Evolutionary conservation across 139 green algal species (phyloP).

Genomic region (Chlamydomonas schloesseri): DNA sequence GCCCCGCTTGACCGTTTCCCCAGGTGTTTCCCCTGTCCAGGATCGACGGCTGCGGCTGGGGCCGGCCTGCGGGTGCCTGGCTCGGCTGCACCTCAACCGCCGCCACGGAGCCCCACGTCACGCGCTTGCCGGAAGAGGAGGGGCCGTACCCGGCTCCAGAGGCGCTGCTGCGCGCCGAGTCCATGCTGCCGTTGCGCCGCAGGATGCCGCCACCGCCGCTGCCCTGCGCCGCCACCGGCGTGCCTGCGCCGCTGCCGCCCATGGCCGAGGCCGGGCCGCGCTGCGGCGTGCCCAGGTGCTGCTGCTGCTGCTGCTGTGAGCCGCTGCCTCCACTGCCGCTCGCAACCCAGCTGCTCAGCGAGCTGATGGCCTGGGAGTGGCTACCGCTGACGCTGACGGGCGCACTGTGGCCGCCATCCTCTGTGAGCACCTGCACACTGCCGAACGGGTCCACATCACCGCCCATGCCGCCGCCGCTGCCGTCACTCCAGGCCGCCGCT

Average conservation of each 20-base stretch:
- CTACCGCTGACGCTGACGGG: too few relatives aligned
- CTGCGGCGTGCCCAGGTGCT: neutral
- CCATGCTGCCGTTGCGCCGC: slow-evolving; percentile 10
- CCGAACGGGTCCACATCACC: too few relatives aligned
- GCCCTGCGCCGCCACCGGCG: neutral
- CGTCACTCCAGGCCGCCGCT: too few relatives aligned
- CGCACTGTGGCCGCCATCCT: too few relatives aligned
- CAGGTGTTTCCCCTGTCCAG: neutral
- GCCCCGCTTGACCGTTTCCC: too few relatives aligned
- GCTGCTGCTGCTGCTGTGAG: neutral
- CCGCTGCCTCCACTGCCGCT: neutral
- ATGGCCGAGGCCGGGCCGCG: neutral
- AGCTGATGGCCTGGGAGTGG: neutral
- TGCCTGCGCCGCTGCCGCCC: neutral
- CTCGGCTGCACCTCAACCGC: too few relatives aligned
- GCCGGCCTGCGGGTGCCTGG: too few relatives aligned
- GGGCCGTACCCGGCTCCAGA: neutral
- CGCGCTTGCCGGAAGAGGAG: neutral
- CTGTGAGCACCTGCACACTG: too few relatives aligned
- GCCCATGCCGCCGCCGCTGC: too few relatives aligned
- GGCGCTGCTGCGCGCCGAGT: neutral
- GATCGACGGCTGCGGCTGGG: neutral
- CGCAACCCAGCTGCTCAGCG: neutral
- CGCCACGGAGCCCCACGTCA: slow-evolving; percentile 14
- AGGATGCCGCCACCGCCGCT: slow-evolving; percentile 21